Conservation (phyloP, 1,139 yeast species). For the Candida smagusa region DNA sequence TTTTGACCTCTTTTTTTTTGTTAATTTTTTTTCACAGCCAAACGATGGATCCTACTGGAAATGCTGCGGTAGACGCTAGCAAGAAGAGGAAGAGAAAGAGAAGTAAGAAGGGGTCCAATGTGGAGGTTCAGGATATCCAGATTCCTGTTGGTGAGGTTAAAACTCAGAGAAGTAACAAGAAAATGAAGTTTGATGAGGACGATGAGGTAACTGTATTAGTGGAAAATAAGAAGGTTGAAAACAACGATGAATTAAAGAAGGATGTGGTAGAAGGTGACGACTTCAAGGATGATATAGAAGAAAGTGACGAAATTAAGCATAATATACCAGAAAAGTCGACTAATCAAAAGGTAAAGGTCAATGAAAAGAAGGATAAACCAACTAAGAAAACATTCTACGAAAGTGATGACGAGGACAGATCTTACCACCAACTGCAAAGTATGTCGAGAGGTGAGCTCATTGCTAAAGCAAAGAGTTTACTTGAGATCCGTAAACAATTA, state of each 20-base stretch:
- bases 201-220: slow-evolving; percentile 5
- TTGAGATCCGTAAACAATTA: slow-evolving; percentile 52
- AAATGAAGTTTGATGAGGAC: slow-evolving; percentile 26
- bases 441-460: slow-evolving; percentile 22
- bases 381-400: slow-evolving; percentile 5
- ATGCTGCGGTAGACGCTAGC: slow-evolving; percentile 3
- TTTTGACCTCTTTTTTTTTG: neutral
- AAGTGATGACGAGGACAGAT: slow-evolving; percentile 25
- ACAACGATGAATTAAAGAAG: neutral
- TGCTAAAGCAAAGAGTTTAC: slow-evolving; percentile 45
- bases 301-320: slow-evolving; percentile 1
- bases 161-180: slow-evolving; percentile 22
- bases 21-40: slow-evolving; percentile 2
- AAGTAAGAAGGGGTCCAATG: slow-evolving; percentile 8
- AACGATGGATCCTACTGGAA: slow-evolving; percentile 1
- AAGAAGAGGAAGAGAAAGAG: slow-evolving; percentile 21
- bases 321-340: no score
- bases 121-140: neutral
- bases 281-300: neutral
- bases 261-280: neutral
- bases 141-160: slow-evolving; percentile 7
- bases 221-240: slow-evolving; percentile 1
- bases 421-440: slow-evolving; percentile 8
- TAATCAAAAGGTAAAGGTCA: no score
- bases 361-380: neutral